Evolutionary conservation across 139 green algal species (phyloP), one percentile per base, ranked within the genome.

Genomic region (Chlorella vulgaris): DNA sequence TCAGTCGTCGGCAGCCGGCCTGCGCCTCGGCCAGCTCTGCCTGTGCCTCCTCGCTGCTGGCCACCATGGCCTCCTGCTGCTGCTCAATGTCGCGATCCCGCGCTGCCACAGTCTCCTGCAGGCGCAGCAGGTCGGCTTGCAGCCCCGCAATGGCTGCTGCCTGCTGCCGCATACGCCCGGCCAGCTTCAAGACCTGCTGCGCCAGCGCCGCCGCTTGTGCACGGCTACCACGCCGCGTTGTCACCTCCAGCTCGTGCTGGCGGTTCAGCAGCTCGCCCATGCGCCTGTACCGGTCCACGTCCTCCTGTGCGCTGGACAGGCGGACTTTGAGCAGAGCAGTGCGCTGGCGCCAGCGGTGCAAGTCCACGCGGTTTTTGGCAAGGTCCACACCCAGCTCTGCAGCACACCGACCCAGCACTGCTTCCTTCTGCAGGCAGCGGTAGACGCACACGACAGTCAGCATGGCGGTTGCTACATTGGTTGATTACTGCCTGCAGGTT

Each of bases 331-430:
- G 76, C 61, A 81, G 76, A 13, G 76, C 76, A 29, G 61, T 81
- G 62, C 76, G 76, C 76, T 81, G 76, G 28, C 76, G 61, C 76
- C 76, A 81, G 62, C 76, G 76, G 76, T 81, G 62, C 76, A 81
- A 61, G 31, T 81, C 76, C 29, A 81, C 76, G 3, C 55, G 53
- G 76, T 62, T 74, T 42, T 81, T 81, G 62, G 62, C 61, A 31
- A 81, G 75, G 61, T 81, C 61, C 4, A 74, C 33, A 29, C 33
- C 39, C 39, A 58, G 13, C 55, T 55, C 38, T 18, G 74, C 61
- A 13, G 58, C 58, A 2, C 28, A 18, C 58, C 39, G 55, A 18
- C 24, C 29, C 36, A 61, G 36, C 28, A 28, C 39, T 3, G 22
- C 38, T n/a, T 71, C 29, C 18, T n/a, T 26, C 74, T 80, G 58